These are phyloP conservation scores for Annulohypoxylon nitens DNA, from an alignment of 495 filamentous ascomycete genomes.

Conservation along the genomic window DNA sequence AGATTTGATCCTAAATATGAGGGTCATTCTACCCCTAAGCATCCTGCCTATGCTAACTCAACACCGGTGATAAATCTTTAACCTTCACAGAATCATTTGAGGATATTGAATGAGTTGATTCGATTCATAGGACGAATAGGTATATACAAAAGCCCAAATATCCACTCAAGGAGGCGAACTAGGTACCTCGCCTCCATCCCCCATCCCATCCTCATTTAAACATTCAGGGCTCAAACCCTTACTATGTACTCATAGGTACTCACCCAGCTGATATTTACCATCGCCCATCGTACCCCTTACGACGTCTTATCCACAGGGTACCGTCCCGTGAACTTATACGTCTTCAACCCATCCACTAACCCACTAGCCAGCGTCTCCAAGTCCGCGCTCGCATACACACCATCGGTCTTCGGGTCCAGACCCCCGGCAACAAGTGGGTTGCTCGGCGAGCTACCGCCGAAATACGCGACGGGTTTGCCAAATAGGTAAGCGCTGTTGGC, in stretches of 20 bases:
- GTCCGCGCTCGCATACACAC: constrained; percentile 64
- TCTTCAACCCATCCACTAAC: constrained; percentile 71
- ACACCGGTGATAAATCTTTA: neutral
- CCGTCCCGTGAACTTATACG: constrained; percentile 72
- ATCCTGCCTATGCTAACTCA: no score
- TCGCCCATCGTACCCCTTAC: neutral
- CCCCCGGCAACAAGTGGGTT: constrained; percentile 60
- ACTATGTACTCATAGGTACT: neutral
- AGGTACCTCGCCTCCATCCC: neutral
- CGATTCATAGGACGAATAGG: neutral
- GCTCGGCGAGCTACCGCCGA: constrained; percentile 61
- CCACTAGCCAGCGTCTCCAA: constrained; percentile 56
- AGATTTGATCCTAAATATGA: no score
- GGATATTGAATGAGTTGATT: neutral
- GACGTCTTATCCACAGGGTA: constrained; percentile 64
- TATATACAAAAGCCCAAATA: neutral
- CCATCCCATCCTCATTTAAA: neutral
- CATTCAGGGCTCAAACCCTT: neutral
- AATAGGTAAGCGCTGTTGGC: constrained; percentile 74
- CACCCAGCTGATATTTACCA: neutral
- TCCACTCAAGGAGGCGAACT: constrained; percentile 14
- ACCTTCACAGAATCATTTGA: neutral
- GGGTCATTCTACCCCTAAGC: no score
- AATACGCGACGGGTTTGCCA: constrained; percentile 77
- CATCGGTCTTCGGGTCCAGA: constrained; percentile 56